These are phyloP conservation scores for Nematocida displodere DNA, from an alignment of 371 early-diverging fungal genomes.

Conservation along the genomic window DNA sequence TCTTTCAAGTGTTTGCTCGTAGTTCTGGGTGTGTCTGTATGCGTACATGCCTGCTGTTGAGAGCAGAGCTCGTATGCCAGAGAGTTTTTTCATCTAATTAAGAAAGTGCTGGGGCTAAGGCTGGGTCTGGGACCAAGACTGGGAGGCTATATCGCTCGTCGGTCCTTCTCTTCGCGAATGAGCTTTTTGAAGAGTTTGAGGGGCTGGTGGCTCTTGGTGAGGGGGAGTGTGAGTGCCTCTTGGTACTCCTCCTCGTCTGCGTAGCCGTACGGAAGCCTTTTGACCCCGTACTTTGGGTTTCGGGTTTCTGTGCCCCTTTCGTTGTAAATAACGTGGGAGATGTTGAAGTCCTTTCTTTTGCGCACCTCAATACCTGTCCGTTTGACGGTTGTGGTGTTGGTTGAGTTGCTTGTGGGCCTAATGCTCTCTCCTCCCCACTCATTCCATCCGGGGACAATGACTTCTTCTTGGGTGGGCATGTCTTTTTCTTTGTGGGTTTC, in stretches of 20 bases:
- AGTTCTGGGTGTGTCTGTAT: background rate
- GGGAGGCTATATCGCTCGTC: no score
- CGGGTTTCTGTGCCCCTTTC: slow-evolving; percentile 30
- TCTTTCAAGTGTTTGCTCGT: slow-evolving; percentile 3
- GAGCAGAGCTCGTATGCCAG: background rate
- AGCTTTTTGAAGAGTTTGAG: slow-evolving; percentile 14
- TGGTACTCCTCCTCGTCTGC: slow-evolving; percentile 46
- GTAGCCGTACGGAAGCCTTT: slow-evolving; percentile 55
- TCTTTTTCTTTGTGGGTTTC: slow-evolving; percentile 45
- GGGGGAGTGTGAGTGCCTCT: background rate
- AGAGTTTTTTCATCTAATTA: no score
- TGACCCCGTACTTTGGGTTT: slow-evolving; percentile 54
- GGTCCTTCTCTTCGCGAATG: slow-evolving; percentile 22
- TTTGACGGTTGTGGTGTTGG: slow-evolving; percentile 51
- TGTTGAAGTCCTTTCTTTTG: slow-evolving; percentile 62
- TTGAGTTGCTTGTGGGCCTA: slow-evolving; percentile 47
- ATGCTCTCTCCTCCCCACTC: slow-evolving; percentile 62
- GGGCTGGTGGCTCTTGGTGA: background rate
- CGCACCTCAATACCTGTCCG: slow-evolving; percentile 57
- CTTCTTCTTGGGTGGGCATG: slow-evolving; percentile 55
- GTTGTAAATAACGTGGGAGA: slow-evolving; percentile 63
- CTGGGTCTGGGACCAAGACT: no score
- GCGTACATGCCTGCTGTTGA: slow-evolving; percentile 6
- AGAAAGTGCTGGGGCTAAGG: no score
- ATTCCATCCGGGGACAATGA: slow-evolving; percentile 62